Percentiles rank a stretch among this genome's conserved stretches.
These are phyloP conservation scores for Cordyceps cateniannulata DNA, from an alignment of 2,329 filamentous ascomycete genomes.

Conservation along the genomic window DNA sequence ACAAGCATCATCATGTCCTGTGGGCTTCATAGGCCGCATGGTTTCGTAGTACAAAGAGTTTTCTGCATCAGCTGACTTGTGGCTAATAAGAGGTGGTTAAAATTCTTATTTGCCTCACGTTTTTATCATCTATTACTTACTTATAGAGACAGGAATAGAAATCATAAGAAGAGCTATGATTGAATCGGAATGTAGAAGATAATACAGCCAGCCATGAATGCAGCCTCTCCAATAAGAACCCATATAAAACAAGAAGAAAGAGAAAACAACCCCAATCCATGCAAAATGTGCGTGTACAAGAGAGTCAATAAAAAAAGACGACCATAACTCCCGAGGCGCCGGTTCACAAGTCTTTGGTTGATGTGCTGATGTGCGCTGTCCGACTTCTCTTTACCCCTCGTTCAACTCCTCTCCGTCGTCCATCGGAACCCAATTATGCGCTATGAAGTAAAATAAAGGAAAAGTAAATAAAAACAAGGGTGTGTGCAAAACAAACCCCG, in stretches of 20 bases:
- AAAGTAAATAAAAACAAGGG: neutral
- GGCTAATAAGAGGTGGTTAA: too few relatives aligned
- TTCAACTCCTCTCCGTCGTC: neutral
- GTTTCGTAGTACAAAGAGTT: too few relatives aligned
- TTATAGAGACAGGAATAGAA: too few relatives aligned
- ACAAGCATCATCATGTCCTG: neutral
- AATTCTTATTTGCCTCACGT: too few relatives aligned
- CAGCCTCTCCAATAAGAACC: neutral
- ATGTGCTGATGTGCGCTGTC: neutral
- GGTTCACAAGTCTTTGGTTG: neutral
- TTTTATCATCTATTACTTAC: too few relatives aligned
- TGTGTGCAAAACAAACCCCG: neutral
- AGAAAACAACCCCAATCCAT: neutral
- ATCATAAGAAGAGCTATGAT: neutral
- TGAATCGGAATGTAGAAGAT: neutral
- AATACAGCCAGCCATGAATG: neutral
- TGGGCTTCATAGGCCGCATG: too few relatives aligned
- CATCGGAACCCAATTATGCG: neutral
- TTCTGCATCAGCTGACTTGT: too few relatives aligned
- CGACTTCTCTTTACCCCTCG: neutral
- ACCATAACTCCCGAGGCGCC: constrained; percentile 2
- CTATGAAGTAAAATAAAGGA: constrained; percentile 1
- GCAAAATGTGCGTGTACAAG: neutral
- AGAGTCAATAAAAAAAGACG: neutral
- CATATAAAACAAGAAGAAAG: neutral